These are phyloP conservation scores for Daldinia decipiens DNA, from an alignment of 495 filamentous ascomycete species.

Conservation along the genomic window DNA sequence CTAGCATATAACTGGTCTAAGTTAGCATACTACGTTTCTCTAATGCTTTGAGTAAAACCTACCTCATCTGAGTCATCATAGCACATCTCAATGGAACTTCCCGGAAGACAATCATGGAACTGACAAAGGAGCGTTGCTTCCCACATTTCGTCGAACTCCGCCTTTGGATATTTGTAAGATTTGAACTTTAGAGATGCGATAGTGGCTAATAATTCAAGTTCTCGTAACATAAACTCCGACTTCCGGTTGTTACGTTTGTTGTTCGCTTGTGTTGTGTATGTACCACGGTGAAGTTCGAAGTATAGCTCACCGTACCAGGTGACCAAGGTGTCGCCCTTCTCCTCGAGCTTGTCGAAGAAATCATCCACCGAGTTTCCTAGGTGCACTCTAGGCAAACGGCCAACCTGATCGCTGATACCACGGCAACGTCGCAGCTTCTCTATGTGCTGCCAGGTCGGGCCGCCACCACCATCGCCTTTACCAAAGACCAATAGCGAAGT, in stretches of 20 bases:
- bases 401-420: slow-evolving; percentile 88
- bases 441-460: slow-evolving; percentile 90
- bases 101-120: slow-evolving; percentile 96
- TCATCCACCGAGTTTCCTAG: slow-evolving; percentile 95
- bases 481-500: slow-evolving; percentile 92
- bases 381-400: slow-evolving; percentile 83
- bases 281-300: slow-evolving; percentile 95
- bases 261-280: slow-evolving; percentile 96
- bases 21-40: slow-evolving; percentile 20
- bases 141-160: slow-evolving; percentile 93
- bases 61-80: slow-evolving; percentile 90
- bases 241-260: slow-evolving; percentile 95
- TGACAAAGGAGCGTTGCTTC: slow-evolving; percentile 86
- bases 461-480: slow-evolving; percentile 95
- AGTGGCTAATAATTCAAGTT: slow-evolving; percentile 89
- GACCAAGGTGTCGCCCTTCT: slow-evolving; percentile 78
- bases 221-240: slow-evolving; percentile 82
- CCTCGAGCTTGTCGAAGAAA: slow-evolving; percentile 87
- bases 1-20: slow-evolving; percentile 72
- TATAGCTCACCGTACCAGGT: slow-evolving; percentile 99
- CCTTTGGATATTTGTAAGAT: slow-evolving; percentile 91
- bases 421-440: slow-evolving; percentile 96
- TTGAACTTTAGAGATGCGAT: slow-evolving; percentile 75
- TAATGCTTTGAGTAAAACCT: slow-evolving; percentile 26
- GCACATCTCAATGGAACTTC: slow-evolving; percentile 96